Conservation (phyloP, 2,329 filamentous ascomycete genomes). For the Leptographium radiaticola region DNA sequence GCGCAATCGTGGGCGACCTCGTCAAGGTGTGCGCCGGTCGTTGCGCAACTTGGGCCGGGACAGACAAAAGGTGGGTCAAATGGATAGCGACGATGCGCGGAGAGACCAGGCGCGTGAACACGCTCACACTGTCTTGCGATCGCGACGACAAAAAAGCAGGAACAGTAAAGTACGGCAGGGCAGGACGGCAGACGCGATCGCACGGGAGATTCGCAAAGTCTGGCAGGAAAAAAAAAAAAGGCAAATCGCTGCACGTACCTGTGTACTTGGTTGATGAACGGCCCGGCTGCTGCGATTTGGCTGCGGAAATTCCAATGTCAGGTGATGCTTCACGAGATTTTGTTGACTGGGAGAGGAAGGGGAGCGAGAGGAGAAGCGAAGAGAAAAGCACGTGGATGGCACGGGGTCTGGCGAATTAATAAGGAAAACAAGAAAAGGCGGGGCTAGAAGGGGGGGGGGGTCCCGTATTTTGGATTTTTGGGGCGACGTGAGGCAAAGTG, state of each 20-base stretch:
- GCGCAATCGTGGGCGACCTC: too few relatives aligned
- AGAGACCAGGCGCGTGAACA: slow-evolving; percentile 8
- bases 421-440: slow-evolving; percentile 4
- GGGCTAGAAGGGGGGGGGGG: background rate
- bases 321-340: slow-evolving; percentile 15
- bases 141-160: background rate
- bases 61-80: background rate
- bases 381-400: slow-evolving; percentile 12
- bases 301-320: slow-evolving; percentile 13
- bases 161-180: background rate
- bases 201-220: background rate
- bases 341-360: background rate
- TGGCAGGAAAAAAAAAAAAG: background rate
- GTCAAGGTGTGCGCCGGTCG: background rate
- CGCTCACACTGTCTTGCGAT: background rate
- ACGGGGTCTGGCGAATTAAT: slow-evolving; percentile 13
- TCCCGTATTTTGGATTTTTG: background rate
- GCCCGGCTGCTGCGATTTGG: slow-evolving; percentile 4
- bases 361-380: slow-evolving; percentile 1
- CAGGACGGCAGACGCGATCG: background rate
- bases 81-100: background rate
- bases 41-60: too few relatives aligned
- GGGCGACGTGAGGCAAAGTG: too few relatives aligned
- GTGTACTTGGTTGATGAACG: background rate
- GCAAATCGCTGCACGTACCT: slow-evolving; percentile 1